These are phyloP conservation scores for Vicia faba DNA, from an alignment of 306 rosid genomes.

Conservation along the genomic window DNA sequence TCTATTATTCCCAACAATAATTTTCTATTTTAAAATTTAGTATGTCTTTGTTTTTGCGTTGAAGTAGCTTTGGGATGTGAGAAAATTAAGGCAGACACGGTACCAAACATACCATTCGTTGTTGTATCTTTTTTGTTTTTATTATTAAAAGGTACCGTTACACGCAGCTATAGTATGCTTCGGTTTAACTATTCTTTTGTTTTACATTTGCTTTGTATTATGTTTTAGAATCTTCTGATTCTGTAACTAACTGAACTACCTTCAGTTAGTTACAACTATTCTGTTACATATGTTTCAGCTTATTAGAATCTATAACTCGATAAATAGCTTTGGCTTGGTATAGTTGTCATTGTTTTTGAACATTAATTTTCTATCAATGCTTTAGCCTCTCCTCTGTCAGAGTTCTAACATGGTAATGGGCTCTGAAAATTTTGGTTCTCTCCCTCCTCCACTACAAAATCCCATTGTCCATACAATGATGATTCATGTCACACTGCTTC, in stretches of 20 bases:
- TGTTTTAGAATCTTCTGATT: neutral
- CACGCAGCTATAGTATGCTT: neutral
- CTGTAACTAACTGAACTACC: neutral
- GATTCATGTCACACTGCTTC: too few relatives aligned
- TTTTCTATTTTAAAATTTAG: conserved; percentile 26
- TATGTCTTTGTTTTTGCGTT: too few relatives aligned
- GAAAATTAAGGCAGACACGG: too few relatives aligned
- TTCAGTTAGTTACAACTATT: neutral
- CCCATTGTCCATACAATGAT: too few relatives aligned
- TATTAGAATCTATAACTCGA: neutral
- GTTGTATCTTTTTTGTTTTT: neutral
- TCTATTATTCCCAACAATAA: neutral
- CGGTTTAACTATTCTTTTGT: neutral
- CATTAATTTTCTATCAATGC: neutral
- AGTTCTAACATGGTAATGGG: neutral
- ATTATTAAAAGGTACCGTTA: neutral
- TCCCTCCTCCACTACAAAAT: neutral
- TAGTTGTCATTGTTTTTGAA: neutral
- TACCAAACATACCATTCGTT: neutral
- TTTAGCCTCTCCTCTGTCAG: neutral
- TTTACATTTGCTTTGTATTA: conserved; percentile 10
- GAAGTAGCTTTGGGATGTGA: too few relatives aligned
- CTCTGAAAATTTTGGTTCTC: neutral
- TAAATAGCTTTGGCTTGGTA: neutral
- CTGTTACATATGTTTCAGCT: neutral